Base-by-base conservation (phyloP, 176 grass and related monocot genomes). In the Hsuehochloa calcarea region DNA sequence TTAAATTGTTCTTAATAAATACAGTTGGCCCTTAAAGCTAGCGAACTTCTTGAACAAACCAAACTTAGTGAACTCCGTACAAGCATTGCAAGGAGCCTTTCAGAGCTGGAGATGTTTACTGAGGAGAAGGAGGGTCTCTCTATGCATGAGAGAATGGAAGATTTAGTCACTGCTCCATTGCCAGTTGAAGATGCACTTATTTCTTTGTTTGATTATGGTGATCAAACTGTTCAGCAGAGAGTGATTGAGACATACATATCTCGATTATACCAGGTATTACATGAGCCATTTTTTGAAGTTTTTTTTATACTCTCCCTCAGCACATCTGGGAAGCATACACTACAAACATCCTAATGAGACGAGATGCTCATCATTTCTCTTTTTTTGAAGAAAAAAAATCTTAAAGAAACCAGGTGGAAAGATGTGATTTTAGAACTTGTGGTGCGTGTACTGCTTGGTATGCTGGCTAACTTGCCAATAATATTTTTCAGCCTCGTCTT, bases 21-120 rank as follows among this genome's bases (percentile, higher is more conserved):
- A 77, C 81, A 99, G 96, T 76, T 99, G 86, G 96, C 96, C 27
- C 91, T 99, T 85, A 99, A 96, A 82, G 96, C 96, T 41, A 96
- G 93, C 13, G 90, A 99, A 81, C 93, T 99, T 92, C 93, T 96
- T 81, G 96, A 99, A 66, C 96, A 96, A 93, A 99, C 96, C 56
- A 96, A 99, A 80, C 79, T 99, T 73, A 99, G 96, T 80, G 91
- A 99, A 59, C 91, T 99, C 46, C 82, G 93, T 43, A 79, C 90
- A 68, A 89, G 88, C 70, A 94, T 99, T 70, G 91, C 93, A 31
- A 94, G 96, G 72, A 91, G 82, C 82, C 88, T 99, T 80, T 99
- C 93, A 58, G 90, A 93, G 50, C 70, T 99, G 74, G 93, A 92
- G 70, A 99, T 99, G 90, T 95, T 95, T 82, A 90, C 93, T 37